Evolutionary conservation across 306 rosid genomes (phyloP).

Genomic region (Clitoria ternatea): DNA sequence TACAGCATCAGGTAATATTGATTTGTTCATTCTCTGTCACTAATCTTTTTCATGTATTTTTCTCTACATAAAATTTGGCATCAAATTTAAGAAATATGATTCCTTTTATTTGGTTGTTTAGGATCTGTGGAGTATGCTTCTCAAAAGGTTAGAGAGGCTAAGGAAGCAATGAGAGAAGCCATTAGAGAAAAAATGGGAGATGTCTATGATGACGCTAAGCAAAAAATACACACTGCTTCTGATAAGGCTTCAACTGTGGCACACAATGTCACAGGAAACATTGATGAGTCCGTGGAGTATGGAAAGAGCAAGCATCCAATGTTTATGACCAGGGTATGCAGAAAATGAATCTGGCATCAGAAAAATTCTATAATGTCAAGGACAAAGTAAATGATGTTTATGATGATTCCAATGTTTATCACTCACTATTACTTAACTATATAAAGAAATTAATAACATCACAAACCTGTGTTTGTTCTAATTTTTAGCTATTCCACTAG

Average conservation of each 20-base stretch:
- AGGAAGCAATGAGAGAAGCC: slow-evolving; percentile 6
- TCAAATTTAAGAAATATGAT: neutral
- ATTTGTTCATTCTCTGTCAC: neutral
- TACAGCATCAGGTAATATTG: slow-evolving; percentile 40
- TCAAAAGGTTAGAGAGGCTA: slow-evolving; percentile 15
- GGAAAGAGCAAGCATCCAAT: neutral
- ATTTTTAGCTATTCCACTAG: neutral
- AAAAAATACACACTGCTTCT: slow-evolving; percentile 8
- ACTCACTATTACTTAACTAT: too few relatives aligned
- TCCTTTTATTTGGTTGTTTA: slow-evolving; percentile 5
- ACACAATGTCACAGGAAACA: slow-evolving; percentile 6
- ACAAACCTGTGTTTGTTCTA: slow-evolving; percentile 9
- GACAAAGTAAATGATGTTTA: slow-evolving; percentile 18
- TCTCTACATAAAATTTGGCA: neutral
- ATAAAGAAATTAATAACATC: too few relatives aligned
- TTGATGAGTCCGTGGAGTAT: neutral
- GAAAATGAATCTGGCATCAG: slow-evolving; percentile 2
- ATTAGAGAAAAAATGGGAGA: slow-evolving; percentile 15
- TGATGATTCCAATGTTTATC: too few relatives aligned
- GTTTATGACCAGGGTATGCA: neutral
- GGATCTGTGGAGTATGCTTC: slow-evolving; percentile 38
- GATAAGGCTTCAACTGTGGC: slow-evolving; percentile 26
- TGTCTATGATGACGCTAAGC: slow-evolving; percentile 16
- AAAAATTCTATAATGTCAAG: slow-evolving; percentile 11
- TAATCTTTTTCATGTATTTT: neutral